phyloP scores from a whole-genome alignment of 345 rosid species.

The thale cress (Arabidopsis thaliana) region TAIR10.1 NC_003074.8:1982001-1982500 shows the following conservation, averaged over 20 bases:
- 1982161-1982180: background rate
- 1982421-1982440: conserved; percentile 14
- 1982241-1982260: background rate
- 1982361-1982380: background rate
- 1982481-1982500: conserved; percentile 1
- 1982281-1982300: background rate
- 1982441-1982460: conserved; percentile 5
- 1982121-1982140: background rate
- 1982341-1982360: conserved; percentile 12
- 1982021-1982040: conserved; percentile 84
- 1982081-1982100: background rate
- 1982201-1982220: background rate
- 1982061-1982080: background rate
- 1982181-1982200: background rate
- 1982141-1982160: background rate
- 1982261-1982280: background rate
- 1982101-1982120: conserved; percentile 2
- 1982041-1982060: conserved; percentile 74
- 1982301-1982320: too few relatives aligned
- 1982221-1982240: background rate
- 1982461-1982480: background rate
- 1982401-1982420: background rate
- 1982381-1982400: conserved; percentile 17
- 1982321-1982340: background rate
- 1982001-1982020: conserved; percentile 70